Base-by-base conservation (phyloP, 768 basidiomycete genomes). In the Collybiopsis confluens region DNA sequence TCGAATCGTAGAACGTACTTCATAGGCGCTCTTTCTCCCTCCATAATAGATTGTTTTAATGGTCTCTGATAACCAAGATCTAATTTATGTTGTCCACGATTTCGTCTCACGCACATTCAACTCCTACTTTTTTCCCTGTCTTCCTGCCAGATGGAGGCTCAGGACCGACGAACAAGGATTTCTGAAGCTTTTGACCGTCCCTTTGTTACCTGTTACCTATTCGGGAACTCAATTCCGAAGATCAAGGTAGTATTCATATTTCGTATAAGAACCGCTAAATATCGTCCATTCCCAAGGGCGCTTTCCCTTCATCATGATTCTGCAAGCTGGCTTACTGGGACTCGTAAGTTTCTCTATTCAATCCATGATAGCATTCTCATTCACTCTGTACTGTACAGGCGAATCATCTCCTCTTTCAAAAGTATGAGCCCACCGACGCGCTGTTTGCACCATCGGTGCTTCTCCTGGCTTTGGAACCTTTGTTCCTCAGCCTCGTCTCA, bases 281-380 rank as follows among this genome's bases (percentile, higher is more conserved):
- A 48, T 38, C 35, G 23, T 38, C 11, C 15, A n/a, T 21, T 48
- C 35, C 35, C 37, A 20, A 30, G 35, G 21, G 35, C 15, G 15
- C 47, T 37, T 48, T 48, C 47, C 47, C 47, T n/a, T n/a, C n/a
- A 48, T 48, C 20, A 48, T 48, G 47, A 48, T 48, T 48, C 35
- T 48, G 2, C 47, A 48, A 48, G 47, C 47, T 48, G 47, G 47
- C 23, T 11, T 48, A 35, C 23, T 48, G 13, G 47, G 33, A 48
- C 47, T 48, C 11, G 47, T 48, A 33, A 48, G 47, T 38, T 15
- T 21, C 4, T 35, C 20, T 33, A 13, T 28, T 35, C 18, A 4
- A 18, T 37, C 8, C 11, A 10, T 15, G 5, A 24, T 21, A 7
- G 4, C 35, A 15, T 36, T 45, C 10, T 24, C 18, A 21, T 48